A percentile compares a stretch with the other conserved stretches of the same genome.
Evolutionary conservation across 2,329 filamentous ascomycete genomes (phyloP).

Genomic region (Ciborinia camelliae): DNA sequence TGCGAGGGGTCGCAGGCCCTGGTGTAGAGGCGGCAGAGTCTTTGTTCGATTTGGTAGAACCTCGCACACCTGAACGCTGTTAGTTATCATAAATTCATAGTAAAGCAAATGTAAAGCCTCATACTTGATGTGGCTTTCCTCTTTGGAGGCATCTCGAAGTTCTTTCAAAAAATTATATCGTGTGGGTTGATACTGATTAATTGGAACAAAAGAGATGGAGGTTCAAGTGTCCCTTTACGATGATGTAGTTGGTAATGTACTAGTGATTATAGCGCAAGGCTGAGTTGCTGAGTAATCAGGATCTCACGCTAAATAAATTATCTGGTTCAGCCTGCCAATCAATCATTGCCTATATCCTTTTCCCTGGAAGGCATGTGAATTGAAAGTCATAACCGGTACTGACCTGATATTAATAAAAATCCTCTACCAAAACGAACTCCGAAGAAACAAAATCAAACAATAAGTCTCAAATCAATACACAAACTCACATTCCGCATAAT

Average conservation of each 20-base stretch:
- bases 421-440: not conserved
- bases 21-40: slow-evolving; percentile 58
- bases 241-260: not conserved
- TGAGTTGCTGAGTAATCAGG: slow-evolving; percentile 15
- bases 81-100: slow-evolving; percentile 34
- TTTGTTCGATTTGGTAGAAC: slow-evolving; percentile 53
- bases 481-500: slow-evolving; percentile 23
- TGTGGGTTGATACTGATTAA: slow-evolving; percentile 18
- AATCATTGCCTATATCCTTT: not conserved
- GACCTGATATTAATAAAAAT: not conserved
- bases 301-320: not conserved
- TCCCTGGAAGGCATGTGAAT: not conserved
- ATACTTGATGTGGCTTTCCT: slow-evolving; percentile 61
- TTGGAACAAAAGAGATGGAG: slow-evolving; percentile 16
- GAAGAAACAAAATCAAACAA: not conserved
- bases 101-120: slow-evolving; percentile 33
- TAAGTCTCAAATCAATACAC: not conserved
- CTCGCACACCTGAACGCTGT: slow-evolving; percentile 44
- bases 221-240: slow-evolving; percentile 2
- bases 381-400: not conserved
- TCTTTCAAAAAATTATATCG: slow-evolving; percentile 25
- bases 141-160: slow-evolving; percentile 61
- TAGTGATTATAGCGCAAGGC: slow-evolving; percentile 20
- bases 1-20: slow-evolving; percentile 57
- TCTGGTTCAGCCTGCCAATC: slow-evolving; percentile 1